These are phyloP conservation scores for Penicillium aurantiogriseum DNA, from an alignment of 2,329 filamentous ascomycete genomes.

Conservation along the genomic window DNA sequence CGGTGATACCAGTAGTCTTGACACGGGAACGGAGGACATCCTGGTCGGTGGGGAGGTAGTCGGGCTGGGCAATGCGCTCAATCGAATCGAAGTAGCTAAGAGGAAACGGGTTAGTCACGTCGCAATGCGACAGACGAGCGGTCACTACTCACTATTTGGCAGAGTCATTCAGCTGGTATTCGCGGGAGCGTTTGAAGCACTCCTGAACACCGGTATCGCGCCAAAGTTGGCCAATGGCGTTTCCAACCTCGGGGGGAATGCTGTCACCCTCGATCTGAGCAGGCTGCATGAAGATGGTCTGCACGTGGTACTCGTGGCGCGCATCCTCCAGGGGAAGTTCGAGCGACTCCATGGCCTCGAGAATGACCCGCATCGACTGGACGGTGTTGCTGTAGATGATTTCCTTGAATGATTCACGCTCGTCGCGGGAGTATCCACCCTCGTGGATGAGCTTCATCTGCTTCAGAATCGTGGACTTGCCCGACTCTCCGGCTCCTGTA, in stretches of 20 bases:
- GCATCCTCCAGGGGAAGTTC: slow-evolving; percentile 84
- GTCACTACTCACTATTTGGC: slow-evolving; percentile 76
- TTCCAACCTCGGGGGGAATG: slow-evolving; percentile 89
- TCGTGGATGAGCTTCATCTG: slow-evolving; percentile 99
- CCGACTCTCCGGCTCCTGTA: slow-evolving; percentile 92
- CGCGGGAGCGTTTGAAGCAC: slow-evolving; percentile 91
- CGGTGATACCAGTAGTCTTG: slow-evolving; percentile 96
- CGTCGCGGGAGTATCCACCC: slow-evolving; percentile 94
- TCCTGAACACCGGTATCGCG: slow-evolving; percentile 89
- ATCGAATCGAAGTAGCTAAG: slow-evolving; percentile 95
- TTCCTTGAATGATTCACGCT: slow-evolving; percentile 68
- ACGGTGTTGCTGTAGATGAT: slow-evolving; percentile 72
- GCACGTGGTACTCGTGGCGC: slow-evolving; percentile 93
- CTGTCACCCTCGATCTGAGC: slow-evolving; percentile 95
- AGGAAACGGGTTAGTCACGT: slow-evolving; percentile 34
- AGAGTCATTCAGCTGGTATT: slow-evolving; percentile 95
- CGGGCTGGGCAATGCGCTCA: slow-evolving; percentile 81
- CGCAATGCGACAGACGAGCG: not conserved
- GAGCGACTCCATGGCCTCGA: slow-evolving; percentile 67
- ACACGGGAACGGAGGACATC: slow-evolving; percentile 94
- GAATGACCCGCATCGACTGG: slow-evolving; percentile 68
- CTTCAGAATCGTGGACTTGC: slow-evolving; percentile 91
- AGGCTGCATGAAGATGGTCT: slow-evolving; percentile 98
- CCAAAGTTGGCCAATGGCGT: slow-evolving; percentile 89
- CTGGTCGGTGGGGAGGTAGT: slow-evolving; percentile 93